Evolutionary conservation across 1,139 yeast species (phyloP), one percentile per base, ranked within the genome.

Genomic region (Schwanniomyces etchellsii): DNA sequence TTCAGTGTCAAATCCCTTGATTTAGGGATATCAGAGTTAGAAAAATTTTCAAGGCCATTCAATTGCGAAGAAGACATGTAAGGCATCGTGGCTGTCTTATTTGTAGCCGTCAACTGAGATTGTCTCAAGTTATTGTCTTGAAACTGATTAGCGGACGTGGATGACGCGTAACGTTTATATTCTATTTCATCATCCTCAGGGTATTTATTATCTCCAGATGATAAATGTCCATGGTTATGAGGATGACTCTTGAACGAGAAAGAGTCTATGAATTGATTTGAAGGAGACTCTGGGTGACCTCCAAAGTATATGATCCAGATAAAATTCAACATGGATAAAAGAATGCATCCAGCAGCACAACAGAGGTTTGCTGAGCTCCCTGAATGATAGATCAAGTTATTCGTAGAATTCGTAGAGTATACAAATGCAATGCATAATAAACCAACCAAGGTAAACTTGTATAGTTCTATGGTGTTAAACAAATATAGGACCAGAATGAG

Each of bases 341-440:
- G 63, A 39, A 91, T 83, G 45, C 84, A 81, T 4, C 98, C 98
- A 1, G 97, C 96, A 2, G 95, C 86, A 13, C 95, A 89, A 23
- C 96, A 93, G 33, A 84, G 83, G 42, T 56, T 55, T 24, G 75
- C 76, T n/a, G 81, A 61, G 9, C 83, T 70, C 13, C 68, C 64
- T 14, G 74, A 62, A 27, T 69, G 57, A 63, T 91, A 91, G 26
- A 91, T 83, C 47, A 89, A 69, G 44, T 72, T 74, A 47, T 86
- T 89, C 21, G 89, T 77, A 32, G 89, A 74, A 61, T 88, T 88
- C 24, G 95, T 78, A 28, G 83, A 77, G 60, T 88, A 89, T 16
- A 88, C 68, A 38, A 85, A 81, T 1, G 94, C 93, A 24, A 78
- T 60, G 14, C 80, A 64, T 27, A 78, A 55, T 35, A 70, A 60